phyloP scores from a whole-genome alignment of 306 rosid genomes.

The Arachis hypogaea region DNA sequence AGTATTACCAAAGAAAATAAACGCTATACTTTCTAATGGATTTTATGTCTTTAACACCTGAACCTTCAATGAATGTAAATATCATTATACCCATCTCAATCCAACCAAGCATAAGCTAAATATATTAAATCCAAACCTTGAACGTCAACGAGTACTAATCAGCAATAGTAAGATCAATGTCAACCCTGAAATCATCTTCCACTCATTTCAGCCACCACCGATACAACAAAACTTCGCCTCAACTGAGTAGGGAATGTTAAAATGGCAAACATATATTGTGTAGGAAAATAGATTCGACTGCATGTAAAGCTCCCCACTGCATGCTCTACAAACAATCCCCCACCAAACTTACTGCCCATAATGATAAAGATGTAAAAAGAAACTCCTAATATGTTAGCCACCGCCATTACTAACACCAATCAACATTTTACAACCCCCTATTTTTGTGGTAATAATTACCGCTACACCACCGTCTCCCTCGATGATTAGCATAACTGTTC shows the following conservation, averaged over 20 bases:
- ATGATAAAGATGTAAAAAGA: constrained; percentile 43
- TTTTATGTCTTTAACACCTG: no score
- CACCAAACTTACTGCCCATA: constrained; percentile 50
- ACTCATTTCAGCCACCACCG: constrained; percentile 55
- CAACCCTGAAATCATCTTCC: constrained; percentile 24
- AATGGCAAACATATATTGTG: constrained; percentile 48
- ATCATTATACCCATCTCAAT: no score
- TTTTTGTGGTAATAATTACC: constrained; percentile 53
- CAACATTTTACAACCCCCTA: constrained; percentile 57
- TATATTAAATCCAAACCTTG: no score
- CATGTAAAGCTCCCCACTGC: constrained; percentile 53
- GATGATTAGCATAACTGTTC: constrained; percentile 31
- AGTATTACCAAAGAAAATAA: no score
- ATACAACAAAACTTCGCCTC: constrained; percentile 57
- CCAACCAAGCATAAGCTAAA: no score
- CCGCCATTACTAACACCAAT: constrained; percentile 55
- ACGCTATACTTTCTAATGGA: no score
- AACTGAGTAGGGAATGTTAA: constrained; percentile 43
- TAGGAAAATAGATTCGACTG: constrained; percentile 44
- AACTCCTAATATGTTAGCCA: constrained; percentile 66
- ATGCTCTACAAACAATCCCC: constrained; percentile 57
- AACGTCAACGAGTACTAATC: no score
- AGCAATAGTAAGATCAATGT: not conserved
- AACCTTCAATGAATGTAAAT: no score
- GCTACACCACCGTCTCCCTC: constrained; percentile 41